Percentiles rank a stretch among this genome's conserved stretches.
phyloP scores from a whole-genome alignment of 1,139 yeast species.

The Lodderomyces oxycetoniae region DNA sequence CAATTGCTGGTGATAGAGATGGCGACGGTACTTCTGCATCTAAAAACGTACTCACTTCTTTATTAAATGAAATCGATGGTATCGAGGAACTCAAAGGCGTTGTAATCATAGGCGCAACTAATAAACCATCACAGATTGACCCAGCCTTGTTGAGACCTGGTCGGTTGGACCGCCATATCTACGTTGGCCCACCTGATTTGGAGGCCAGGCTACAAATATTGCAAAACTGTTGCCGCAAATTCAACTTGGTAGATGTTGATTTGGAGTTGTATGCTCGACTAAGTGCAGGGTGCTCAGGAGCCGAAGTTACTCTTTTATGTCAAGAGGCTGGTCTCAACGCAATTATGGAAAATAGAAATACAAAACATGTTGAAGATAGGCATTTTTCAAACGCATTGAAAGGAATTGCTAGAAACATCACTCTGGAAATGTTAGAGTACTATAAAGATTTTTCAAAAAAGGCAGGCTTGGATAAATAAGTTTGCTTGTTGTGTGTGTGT shows the following conservation, averaged over 20 bases:
- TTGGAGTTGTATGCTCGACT: constrained; percentile 46
- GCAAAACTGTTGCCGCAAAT: constrained; percentile 57
- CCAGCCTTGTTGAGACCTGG: constrained; percentile 93
- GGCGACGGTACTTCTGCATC: constrained; percentile 65
- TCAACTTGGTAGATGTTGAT: constrained; percentile 44
- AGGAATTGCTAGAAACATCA: constrained; percentile 72
- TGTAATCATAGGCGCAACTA: constrained; percentile 90
- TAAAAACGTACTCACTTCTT: constrained; percentile 80
- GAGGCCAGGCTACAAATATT: constrained; percentile 76
- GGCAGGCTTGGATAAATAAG: constrained; percentile 31
- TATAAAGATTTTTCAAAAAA: constrained; percentile 61
- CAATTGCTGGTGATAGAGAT: constrained; percentile 71
- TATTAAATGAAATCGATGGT: constrained; percentile 93
- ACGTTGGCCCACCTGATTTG: constrained; percentile 85
- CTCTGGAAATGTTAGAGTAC: constrained; percentile 75
- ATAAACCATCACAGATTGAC: constrained; percentile 89
- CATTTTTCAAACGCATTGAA: constrained; percentile 72
- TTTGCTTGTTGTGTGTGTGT: too few species aligned
- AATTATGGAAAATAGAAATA: constrained; percentile 67
- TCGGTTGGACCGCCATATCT: constrained; percentile 84
- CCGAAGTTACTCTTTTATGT: constrained; percentile 85
- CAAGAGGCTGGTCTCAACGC: constrained; percentile 96
- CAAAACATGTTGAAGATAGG: constrained; percentile 46
- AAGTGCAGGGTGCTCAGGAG: constrained; percentile 96
- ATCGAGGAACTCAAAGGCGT: constrained; percentile 92